Conservation (phyloP, 1,284 basidiomycete species). For the Hypsizygus ulmarius region DNA sequence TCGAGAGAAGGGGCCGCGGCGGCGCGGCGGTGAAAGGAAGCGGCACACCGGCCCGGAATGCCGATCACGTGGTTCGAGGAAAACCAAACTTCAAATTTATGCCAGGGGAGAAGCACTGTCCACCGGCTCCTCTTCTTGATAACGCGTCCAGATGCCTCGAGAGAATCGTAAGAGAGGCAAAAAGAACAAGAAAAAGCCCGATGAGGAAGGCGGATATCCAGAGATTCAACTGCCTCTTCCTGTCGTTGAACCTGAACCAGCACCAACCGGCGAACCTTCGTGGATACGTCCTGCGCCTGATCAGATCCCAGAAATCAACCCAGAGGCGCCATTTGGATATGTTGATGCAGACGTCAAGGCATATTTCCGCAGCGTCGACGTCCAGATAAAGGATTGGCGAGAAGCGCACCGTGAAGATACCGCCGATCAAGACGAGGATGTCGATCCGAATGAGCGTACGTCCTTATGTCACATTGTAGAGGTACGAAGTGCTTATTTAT, state of each 20-base stretch:
- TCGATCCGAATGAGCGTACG: constrained; percentile 76
- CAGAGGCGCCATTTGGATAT: constrained; percentile 83
- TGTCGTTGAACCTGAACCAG: constrained; percentile 16
- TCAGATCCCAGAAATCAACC: constrained; percentile 39
- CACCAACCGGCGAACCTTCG: constrained; percentile 44
- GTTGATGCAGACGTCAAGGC: constrained; percentile 88
- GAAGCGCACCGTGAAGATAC: constrained; percentile 29
- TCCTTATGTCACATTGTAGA: constrained; percentile 6
- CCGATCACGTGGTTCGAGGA: too few species aligned
- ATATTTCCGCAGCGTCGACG: constrained; percentile 85
- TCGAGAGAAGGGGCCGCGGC: too few species aligned
- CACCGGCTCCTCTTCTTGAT: too few species aligned
- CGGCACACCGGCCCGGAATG: too few species aligned
- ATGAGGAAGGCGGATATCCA: constrained; percentile 26
- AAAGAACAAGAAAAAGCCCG: constrained; percentile 57
- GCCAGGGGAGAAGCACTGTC: too few species aligned
- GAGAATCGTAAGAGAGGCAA: constrained; percentile 77
- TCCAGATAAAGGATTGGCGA: constrained; percentile 86
- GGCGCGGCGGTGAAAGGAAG: too few species aligned
- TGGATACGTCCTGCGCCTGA: constrained; percentile 58
- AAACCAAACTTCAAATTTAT: too few species aligned
- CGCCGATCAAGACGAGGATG: constrained; percentile 33
- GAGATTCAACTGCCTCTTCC: constrained; percentile 15
- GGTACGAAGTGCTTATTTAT: neutral
- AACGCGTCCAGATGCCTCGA: constrained; percentile 52